phyloP scores from a whole-genome alignment of 176 grass and related monocot species.

The Zoysia japonica region DNA sequence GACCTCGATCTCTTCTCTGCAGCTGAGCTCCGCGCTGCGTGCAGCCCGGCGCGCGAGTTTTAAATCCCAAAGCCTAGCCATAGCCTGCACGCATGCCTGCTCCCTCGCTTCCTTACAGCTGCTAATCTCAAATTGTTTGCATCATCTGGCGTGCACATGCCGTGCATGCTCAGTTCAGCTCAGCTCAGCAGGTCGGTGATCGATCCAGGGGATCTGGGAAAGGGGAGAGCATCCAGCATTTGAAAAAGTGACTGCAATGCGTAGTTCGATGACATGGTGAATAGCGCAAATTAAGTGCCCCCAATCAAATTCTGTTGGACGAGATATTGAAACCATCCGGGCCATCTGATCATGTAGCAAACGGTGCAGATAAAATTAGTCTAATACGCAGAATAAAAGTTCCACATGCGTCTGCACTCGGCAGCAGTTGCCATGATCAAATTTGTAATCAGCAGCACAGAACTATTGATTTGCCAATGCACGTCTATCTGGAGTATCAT shows the following conservation, averaged over 20 bases:
- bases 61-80: constrained; percentile 37
- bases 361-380: too few species aligned
- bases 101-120: constrained; percentile 31
- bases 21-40: not conserved
- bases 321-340: not conserved
- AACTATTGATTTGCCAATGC: not conserved
- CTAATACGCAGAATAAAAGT: too few species aligned
- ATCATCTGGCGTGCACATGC: constrained; percentile 11
- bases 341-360: not conserved
- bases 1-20: not conserved
- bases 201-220: not conserved
- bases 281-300: not conserved
- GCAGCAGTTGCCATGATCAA: too few species aligned
- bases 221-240: not conserved
- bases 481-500: not conserved
- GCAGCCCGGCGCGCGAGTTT: not conserved
- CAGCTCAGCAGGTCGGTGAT: not conserved
- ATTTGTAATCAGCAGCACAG: not conserved
- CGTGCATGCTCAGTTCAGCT: not conserved
- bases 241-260: not conserved
- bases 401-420: too few species aligned
- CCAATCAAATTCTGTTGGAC: too few species aligned
- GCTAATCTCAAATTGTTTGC: not conserved
- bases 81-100: constrained; percentile 50
- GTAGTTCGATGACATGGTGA: not conserved